Evolutionary conservation across 78 protist species (phyloP).

Genomic region (Thecamonas trahens): DNA sequence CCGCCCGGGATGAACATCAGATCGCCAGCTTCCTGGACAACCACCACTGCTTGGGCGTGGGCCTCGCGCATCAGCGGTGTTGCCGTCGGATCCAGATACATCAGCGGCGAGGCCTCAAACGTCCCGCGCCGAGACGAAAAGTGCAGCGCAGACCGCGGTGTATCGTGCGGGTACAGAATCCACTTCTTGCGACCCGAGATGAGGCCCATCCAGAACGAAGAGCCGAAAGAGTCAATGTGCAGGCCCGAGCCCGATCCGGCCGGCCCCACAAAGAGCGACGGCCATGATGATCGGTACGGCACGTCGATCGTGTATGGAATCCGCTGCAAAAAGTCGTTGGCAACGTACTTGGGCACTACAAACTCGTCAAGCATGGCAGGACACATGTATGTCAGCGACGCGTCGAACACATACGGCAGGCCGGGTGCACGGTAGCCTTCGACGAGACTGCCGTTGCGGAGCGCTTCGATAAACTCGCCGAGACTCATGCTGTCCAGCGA

Average conservation of each 20-base stretch:
- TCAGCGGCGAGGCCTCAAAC: neutral
- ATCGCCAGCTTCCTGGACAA: neutral
- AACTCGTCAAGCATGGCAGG: neutral
- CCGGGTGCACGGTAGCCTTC: too few relatives aligned
- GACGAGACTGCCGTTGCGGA: too few relatives aligned
- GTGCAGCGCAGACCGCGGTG: too few relatives aligned
- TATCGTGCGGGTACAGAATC: too few relatives aligned
- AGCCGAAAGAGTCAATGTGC: slow-evolving; percentile 11
- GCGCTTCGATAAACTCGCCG: too few relatives aligned
- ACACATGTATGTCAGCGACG: neutral
- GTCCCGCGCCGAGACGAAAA: neutral
- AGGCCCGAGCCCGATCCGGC: neutral
- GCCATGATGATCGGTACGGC: slow-evolving; percentile 15
- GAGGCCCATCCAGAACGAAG: neutral
- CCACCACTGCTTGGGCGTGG: neutral
- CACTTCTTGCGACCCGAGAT: neutral
- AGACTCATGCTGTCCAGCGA: too few relatives aligned
- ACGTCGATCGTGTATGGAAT: neutral
- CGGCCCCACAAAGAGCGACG: slow-evolving; percentile 11
- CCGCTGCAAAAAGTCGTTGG: neutral
- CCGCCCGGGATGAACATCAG: slow-evolving; percentile 12
- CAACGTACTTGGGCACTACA: neutral
- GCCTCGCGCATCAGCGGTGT: too few relatives aligned
- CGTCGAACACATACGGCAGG: slow-evolving; percentile 18
- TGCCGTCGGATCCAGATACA: too few relatives aligned